Conservation (phyloP, 2,329 filamentous ascomycete species). For the Trichoderma lentiforme region DNA sequence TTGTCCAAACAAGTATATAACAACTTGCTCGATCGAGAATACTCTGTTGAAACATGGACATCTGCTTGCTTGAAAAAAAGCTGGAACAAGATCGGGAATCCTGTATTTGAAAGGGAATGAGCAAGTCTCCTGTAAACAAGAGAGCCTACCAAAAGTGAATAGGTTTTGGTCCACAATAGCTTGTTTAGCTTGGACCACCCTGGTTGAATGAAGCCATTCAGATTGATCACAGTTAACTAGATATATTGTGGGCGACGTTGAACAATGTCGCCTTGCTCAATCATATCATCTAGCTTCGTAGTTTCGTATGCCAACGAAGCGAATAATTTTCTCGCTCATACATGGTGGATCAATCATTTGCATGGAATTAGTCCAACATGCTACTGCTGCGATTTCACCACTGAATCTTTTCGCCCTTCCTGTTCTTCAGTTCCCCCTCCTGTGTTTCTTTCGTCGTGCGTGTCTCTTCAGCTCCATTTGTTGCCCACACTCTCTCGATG, state of each 20-base stretch:
- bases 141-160: too few relatives aligned
- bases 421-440: conserved; percentile 35
- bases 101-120: too few relatives aligned
- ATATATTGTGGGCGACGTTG: background rate
- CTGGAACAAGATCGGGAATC: too few relatives aligned
- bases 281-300: background rate
- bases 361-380: background rate
- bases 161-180: background rate
- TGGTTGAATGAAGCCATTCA: background rate
- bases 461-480: conserved; percentile 51
- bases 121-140: too few relatives aligned
- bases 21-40: background rate
- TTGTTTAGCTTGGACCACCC: background rate
- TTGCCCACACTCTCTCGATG: conserved; percentile 87
- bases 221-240: background rate
- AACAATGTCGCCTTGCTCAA: background rate
- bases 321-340: background rate
- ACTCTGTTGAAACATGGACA: background rate
- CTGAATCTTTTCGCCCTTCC: conserved; percentile 37
- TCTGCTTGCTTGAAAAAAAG: too few relatives aligned
- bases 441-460: conserved; percentile 23
- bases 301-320: background rate
- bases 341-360: background rate
- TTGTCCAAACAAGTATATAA: background rate
- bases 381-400: conserved; percentile 29